These are phyloP conservation scores for Yamadazyma diospyri DNA, from an alignment of 1,139 yeast species.

Conservation along the genomic window DNA sequence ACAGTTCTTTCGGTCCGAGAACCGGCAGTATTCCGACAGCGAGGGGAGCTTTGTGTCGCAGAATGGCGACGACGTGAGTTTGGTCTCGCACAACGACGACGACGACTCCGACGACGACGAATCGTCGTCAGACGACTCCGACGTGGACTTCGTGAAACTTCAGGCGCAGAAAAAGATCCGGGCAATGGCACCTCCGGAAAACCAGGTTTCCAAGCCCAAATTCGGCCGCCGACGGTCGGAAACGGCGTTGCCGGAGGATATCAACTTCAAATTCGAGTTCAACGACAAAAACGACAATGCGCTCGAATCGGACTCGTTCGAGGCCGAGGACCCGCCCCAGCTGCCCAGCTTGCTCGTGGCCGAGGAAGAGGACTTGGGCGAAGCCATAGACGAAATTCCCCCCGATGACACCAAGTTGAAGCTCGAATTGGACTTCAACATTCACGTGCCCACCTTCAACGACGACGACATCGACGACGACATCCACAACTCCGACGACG, in stretches of 20 bases:
- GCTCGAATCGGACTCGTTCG: conserved; percentile 47
- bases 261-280: conserved; percentile 58
- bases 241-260: conserved; percentile 44
- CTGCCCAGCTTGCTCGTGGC: background rate
- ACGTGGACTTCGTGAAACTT: conserved; percentile 65
- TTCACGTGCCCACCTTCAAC: conserved; percentile 48
- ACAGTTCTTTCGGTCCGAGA: no score
- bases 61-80: conserved; percentile 7
- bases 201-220: conserved; percentile 22
- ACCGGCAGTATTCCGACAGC: no score
- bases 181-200: conserved; percentile 39
- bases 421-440: conserved; percentile 37
- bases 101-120: conserved; percentile 26
- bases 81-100: conserved; percentile 17
- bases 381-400: conserved; percentile 38
- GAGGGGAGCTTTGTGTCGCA: conserved; percentile 6
- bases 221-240: conserved; percentile 40
- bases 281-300: conserved; percentile 28
- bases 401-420: conserved; percentile 16
- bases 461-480: conserved; percentile 53
- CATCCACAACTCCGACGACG: conserved; percentile 61
- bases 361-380: conserved; percentile 69
- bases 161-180: conserved; percentile 64
- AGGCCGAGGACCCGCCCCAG: background rate
- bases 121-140: conserved; percentile 54